Percentiles rank a stretch among this genome's conserved stretches.
These are phyloP conservation scores for Aureobasidium melanogenum DNA, from an alignment of 2,329 filamentous ascomycete species.

Conservation along the genomic window DNA sequence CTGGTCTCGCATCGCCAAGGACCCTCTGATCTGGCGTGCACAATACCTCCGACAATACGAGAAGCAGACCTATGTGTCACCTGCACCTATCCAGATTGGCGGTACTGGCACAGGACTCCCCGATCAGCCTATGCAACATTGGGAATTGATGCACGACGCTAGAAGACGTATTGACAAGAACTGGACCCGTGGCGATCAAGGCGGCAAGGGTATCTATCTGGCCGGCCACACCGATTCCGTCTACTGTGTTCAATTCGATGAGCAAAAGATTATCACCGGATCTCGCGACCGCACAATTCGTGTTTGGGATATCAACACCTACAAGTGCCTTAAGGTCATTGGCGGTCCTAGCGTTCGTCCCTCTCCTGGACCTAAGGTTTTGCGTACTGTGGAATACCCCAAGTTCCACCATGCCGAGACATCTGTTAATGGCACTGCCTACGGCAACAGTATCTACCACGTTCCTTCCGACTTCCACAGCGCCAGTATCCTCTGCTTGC, in stretches of 20 bases:
- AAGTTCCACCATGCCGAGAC: slow-evolving; percentile 30
- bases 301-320: slow-evolving; percentile 89
- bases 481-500: slow-evolving; percentile 87
- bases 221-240: slow-evolving; percentile 93
- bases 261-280: slow-evolving; percentile 94
- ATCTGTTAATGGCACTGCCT: slow-evolving; percentile 38
- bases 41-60: slow-evolving; percentile 51
- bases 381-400: slow-evolving; percentile 34
- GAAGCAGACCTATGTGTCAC: slow-evolving; percentile 35
- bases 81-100: slow-evolving; percentile 38
- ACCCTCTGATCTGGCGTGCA: slow-evolving; percentile 52
- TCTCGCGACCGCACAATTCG: slow-evolving; percentile 93
- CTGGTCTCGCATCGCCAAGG: slow-evolving; percentile 49
- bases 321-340: slow-evolving; percentile 76
- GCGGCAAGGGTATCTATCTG: slow-evolving; percentile 75
- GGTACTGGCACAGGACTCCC: slow-evolving; percentile 42
- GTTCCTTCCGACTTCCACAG: slow-evolving; percentile 59
- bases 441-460: slow-evolving; percentile 39
- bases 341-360: slow-evolving; percentile 61
- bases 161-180: slow-evolving; percentile 65
- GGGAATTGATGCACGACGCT: slow-evolving; percentile 76
- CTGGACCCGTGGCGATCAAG: slow-evolving; percentile 59
- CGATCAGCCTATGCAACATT: slow-evolving; percentile 57
- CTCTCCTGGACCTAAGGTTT: slow-evolving; percentile 32
- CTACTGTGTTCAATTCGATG: slow-evolving; percentile 96